These are phyloP conservation scores for Sporisorium exsertum DNA, from an alignment of 1,284 basidiomycete genomes.

Conservation along the genomic window DNA sequence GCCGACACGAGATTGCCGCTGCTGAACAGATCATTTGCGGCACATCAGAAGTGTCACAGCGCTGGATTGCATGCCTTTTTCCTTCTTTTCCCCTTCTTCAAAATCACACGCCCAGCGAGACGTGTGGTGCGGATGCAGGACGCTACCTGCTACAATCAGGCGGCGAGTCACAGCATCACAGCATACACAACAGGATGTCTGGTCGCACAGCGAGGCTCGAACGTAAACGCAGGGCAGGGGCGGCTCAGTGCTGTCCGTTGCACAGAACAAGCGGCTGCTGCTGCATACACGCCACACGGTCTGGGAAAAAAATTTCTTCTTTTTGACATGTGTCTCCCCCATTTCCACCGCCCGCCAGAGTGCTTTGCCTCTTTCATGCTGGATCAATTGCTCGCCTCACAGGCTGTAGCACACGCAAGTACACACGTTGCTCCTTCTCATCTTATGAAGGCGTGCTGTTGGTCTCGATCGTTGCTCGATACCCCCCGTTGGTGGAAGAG, in stretches of 20 bases:
- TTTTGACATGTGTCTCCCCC: background rate
- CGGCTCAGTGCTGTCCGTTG: background rate
- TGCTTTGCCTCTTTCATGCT: slow-evolving; percentile 4
- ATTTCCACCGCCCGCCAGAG: background rate
- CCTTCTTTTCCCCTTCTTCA: no score
- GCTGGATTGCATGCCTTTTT: no score
- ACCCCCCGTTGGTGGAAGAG: background rate
- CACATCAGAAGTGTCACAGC: background rate
- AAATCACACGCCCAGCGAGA: background rate
- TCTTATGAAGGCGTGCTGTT: background rate
- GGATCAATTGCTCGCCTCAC: background rate
- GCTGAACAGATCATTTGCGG: background rate
- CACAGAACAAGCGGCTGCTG: background rate
- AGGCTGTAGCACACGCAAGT: background rate
- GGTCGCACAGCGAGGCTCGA: background rate
- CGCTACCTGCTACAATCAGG: no score
- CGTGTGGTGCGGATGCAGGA: background rate
- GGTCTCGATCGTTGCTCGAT: background rate
- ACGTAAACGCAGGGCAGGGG: background rate
- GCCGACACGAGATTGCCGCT: background rate
- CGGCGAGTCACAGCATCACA: no score
- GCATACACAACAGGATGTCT: background rate
- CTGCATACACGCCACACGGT: background rate
- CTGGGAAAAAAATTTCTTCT: background rate
- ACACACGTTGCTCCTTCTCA: background rate